These are phyloP conservation scores for Glycyrrhiza uralensis DNA, from an alignment of 306 rosid genomes.

Conservation along the genomic window DNA sequence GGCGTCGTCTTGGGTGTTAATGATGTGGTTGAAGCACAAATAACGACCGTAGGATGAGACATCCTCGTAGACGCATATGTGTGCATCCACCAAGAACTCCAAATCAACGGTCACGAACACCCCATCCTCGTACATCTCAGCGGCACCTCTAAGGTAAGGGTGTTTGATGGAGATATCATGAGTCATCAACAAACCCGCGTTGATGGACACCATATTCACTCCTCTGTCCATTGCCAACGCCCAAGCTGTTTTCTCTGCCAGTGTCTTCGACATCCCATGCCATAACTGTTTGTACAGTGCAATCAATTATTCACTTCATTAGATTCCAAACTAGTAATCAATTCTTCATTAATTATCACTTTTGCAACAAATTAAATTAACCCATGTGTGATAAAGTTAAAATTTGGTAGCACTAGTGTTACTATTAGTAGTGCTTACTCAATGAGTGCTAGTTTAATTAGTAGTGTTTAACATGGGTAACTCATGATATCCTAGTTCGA, in stretches of 20 bases:
- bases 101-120: conserved; percentile 77
- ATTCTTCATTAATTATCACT: neutral
- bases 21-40: conserved; percentile 65
- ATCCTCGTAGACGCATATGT: conserved; percentile 64
- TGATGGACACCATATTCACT: conserved; percentile 71
- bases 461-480: no score
- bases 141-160: conserved; percentile 86
- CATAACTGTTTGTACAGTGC: conserved; percentile 50
- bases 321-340: neutral
- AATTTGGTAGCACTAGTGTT: no score
- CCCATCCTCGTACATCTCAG: conserved; percentile 93
- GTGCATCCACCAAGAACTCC: conserved; percentile 57
- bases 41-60: conserved; percentile 89
- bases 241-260: conserved; percentile 82
- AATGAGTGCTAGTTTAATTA: no score
- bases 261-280: conserved; percentile 88
- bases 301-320: neutral
- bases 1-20: conserved; percentile 65
- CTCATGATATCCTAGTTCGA: no score
- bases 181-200: conserved; percentile 47
- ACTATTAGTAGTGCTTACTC: no score
- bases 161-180: conserved; percentile 46
- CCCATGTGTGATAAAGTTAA: neutral
- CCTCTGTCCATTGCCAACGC: conserved; percentile 92
- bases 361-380: neutral